A percentile compares a stretch with the other conserved stretches of the same genome.
Evolutionary conservation across 805 yeast species (phyloP).

Genomic region (Phaffomyces thermotolerans): DNA sequence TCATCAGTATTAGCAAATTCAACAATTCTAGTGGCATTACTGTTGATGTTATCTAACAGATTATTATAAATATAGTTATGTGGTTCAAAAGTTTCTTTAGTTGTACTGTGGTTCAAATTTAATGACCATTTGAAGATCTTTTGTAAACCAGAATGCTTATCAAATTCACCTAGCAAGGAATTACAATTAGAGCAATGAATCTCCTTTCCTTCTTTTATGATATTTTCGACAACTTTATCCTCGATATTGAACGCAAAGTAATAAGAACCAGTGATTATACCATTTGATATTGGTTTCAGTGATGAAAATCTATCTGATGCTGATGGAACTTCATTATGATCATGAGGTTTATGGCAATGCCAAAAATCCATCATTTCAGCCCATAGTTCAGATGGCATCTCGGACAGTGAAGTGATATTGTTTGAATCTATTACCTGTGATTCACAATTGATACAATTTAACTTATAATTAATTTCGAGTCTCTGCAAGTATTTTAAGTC

Average conservation of each 20-base stretch:
- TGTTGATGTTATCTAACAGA: conserved; percentile 36
- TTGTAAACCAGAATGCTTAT: conserved; percentile 24
- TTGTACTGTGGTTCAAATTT: conserved; percentile 20
- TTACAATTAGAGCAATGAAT: conserved; percentile 34
- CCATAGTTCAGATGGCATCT: conserved; percentile 92
- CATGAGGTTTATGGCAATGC: conserved; percentile 85
- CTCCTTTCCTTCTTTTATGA: conserved; percentile 2
- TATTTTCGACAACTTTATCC: conserved; percentile 6
- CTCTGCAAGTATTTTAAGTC: conserved; percentile 33
- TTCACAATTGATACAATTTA: conserved; percentile 29
- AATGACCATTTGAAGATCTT: conserved; percentile 55
- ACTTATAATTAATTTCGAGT: conserved; percentile 22
- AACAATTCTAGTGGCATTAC: conserved; percentile 34
- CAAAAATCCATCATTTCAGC: conserved; percentile 93
- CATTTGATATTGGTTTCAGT: conserved; percentile 35
- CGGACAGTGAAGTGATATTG: conserved; percentile 31
- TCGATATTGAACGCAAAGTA: conserved; percentile 32
- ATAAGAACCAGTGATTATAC: conserved; percentile 48
- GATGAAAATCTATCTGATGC: conserved; percentile 29
- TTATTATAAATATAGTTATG: conserved; percentile 31
- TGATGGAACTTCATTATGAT: conserved; percentile 15
- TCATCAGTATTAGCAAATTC: conserved; percentile 19
- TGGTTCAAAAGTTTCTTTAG: conserved; percentile 29
- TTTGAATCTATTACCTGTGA: conserved; percentile 26
- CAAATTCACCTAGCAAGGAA: conserved; percentile 33